Percentiles rank a stretch among this genome's conserved stretches.
Evolutionary conservation across 176 grass and related monocot species (phyloP).

Genomic region (Carex myosuroides): DNA sequence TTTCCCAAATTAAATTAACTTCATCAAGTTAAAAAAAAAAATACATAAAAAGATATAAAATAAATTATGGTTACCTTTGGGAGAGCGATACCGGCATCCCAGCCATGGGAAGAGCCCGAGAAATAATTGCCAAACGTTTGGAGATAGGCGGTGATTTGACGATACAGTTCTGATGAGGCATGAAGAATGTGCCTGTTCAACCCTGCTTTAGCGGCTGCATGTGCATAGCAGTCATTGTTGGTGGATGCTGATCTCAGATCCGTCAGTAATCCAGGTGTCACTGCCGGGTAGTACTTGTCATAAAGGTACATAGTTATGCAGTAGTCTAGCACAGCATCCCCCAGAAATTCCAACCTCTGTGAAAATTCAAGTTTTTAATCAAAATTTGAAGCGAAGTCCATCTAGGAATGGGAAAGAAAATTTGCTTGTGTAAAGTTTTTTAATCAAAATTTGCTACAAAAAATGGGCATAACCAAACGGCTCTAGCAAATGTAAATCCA

Average conservation of each 20-base stretch:
- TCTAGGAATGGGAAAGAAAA: background rate
- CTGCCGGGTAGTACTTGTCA: slow-evolving; percentile 52
- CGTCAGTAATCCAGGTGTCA: slow-evolving; percentile 61
- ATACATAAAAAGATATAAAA: background rate
- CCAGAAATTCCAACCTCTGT: slow-evolving; percentile 82
- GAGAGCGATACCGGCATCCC: slow-evolving; percentile 55
- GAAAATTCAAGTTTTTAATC: background rate
- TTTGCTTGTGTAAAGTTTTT: background rate
- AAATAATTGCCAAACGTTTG: slow-evolving; percentile 25
- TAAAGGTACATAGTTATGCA: slow-evolving; percentile 57
- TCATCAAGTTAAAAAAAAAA: background rate
- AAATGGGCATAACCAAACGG: background rate
- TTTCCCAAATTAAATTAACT: background rate
- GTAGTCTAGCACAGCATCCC: slow-evolving; percentile 64
- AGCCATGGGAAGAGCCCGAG: slow-evolving; percentile 62
- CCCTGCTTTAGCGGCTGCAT: slow-evolving; percentile 57
- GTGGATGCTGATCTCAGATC: slow-evolving; percentile 70
- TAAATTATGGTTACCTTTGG: slow-evolving; percentile 42
- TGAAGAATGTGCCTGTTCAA: slow-evolving; percentile 72
- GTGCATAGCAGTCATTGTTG: slow-evolving; percentile 76
- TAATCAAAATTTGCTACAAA: background rate
- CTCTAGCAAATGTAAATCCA: background rate
- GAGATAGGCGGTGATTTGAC: slow-evolving; percentile 36
- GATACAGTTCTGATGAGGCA: slow-evolving; percentile 41
- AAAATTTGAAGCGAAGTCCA: background rate